Evolutionary conservation across 768 basidiomycete species (phyloP).

Genomic region (Kondoa subrosea): DNA sequence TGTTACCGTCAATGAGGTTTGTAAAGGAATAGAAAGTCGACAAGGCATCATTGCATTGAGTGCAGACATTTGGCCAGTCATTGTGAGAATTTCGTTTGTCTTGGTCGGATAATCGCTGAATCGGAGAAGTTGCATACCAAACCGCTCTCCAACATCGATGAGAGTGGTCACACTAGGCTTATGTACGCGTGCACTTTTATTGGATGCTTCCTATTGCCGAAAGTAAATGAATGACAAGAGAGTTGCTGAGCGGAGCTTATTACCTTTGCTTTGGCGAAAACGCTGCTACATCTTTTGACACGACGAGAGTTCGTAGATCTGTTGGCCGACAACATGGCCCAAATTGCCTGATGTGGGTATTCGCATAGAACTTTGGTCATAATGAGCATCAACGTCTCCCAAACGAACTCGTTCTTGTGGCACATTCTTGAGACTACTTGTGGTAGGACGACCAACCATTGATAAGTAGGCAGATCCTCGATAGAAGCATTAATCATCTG

Average conservation of each 20-base stretch:
- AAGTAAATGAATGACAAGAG: neutral
- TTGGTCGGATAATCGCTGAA: conserved; percentile 19
- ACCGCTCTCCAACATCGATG: conserved; percentile 17
- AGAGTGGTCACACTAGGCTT: conserved; percentile 2
- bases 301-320: conserved; percentile 60
- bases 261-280: conserved; percentile 26
- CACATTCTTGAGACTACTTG: conserved; percentile 90
- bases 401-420: conserved; percentile 50
- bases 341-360: conserved; percentile 79
- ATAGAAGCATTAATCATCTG: conserved; percentile 30
- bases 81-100: conserved; percentile 24
- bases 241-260: conserved; percentile 2
- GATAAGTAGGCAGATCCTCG: conserved; percentile 54
- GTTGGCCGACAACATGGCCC: conserved; percentile 76
- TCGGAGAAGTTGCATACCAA: conserved; percentile 21
- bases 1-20: conserved; percentile 74
- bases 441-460: conserved; percentile 95
- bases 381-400: conserved; percentile 44
- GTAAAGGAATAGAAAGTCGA: conserved; percentile 68
- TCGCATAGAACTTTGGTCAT: conserved; percentile 57
- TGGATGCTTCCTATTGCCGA: neutral
- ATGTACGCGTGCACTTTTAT: neutral
- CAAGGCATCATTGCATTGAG: conserved; percentile 46
- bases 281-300: conserved; percentile 41
- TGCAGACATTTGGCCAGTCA: conserved; percentile 43